Conservation (phyloP, 139 green algal genomes). For the Haematococcus lacustris region DNA sequence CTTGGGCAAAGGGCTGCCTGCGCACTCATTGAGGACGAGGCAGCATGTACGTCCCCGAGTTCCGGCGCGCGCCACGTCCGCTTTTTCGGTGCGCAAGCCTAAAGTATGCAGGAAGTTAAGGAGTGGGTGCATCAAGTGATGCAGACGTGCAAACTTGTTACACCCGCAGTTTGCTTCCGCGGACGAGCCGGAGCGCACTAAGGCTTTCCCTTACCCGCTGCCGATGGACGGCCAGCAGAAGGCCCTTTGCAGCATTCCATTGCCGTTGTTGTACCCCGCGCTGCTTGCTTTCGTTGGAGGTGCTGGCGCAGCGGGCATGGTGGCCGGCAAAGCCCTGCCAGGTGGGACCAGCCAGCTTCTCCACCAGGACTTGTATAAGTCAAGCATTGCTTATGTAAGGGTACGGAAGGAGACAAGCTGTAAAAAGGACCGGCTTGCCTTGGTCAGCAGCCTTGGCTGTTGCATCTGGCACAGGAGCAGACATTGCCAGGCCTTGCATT, state of each 20-base stretch:
- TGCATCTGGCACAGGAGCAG: background rate
- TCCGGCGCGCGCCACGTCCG: too few species aligned
- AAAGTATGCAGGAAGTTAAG: too few species aligned
- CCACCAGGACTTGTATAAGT: background rate
- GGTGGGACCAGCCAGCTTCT: background rate
- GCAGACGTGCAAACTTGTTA: too few species aligned
- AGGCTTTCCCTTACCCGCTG: conserved; percentile 26
- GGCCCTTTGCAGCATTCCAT: conserved; percentile 49
- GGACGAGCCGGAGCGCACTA: too few species aligned
- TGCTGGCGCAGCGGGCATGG: conserved; percentile 25
- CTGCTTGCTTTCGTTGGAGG: conserved; percentile 40
- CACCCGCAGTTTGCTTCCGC: too few species aligned
- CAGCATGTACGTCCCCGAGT: too few species aligned
- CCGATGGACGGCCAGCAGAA: conserved; percentile 51
- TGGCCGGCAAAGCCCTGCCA: conserved; percentile 9
- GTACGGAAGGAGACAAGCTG: background rate
- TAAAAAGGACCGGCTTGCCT: background rate
- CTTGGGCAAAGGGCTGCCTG: too few species aligned
- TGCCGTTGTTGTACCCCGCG: conserved; percentile 50
- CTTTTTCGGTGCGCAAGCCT: too few species aligned
- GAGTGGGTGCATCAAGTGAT: too few species aligned
- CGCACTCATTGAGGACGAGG: too few species aligned
- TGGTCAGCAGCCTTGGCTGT: background rate
- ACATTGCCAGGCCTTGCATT: background rate
- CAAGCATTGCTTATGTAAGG: background rate